Evolutionary conservation across 805 yeast genomes (phyloP).

Genomic region (Ogataea wickerhamii): DNA sequence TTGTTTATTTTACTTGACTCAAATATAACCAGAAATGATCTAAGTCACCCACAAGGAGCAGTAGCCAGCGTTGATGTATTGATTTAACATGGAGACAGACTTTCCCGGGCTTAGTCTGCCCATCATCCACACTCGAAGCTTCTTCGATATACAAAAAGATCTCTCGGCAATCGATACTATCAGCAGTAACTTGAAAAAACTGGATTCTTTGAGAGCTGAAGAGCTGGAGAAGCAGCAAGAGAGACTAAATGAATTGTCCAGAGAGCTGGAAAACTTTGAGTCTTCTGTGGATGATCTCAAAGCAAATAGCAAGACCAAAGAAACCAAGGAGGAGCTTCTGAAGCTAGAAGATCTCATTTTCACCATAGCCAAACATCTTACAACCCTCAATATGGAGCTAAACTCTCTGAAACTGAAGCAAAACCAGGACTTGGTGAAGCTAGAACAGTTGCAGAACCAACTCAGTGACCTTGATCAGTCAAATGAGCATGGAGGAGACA

Average conservation of each 20-base stretch:
- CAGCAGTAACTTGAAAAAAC: slow-evolving; percentile 15
- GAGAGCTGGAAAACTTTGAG: slow-evolving; percentile 18
- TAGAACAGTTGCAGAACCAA: slow-evolving; percentile 32
- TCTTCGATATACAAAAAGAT: slow-evolving; percentile 18
- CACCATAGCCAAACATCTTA: slow-evolving; percentile 48
- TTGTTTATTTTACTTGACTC: background rate
- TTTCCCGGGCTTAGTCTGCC: slow-evolving; percentile 21
- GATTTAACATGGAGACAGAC: slow-evolving; percentile 15
- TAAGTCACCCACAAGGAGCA: too few species aligned
- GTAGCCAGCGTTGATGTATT: too few species aligned
- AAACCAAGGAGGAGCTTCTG: slow-evolving; percentile 31
- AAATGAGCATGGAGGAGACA: slow-evolving; percentile 10
- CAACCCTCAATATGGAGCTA: slow-evolving; percentile 45
- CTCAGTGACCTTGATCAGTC: slow-evolving; percentile 18
- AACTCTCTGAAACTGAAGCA: slow-evolving; percentile 38
- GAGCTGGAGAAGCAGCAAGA: slow-evolving; percentile 13
- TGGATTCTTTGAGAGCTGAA: slow-evolving; percentile 13
- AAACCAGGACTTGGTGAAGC: slow-evolving; percentile 35
- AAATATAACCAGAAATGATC: too few species aligned
- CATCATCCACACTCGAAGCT: slow-evolving; percentile 17
- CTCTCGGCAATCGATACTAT: slow-evolving; percentile 18
- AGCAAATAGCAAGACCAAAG: slow-evolving; percentile 27
- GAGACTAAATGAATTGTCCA: slow-evolving; percentile 14
- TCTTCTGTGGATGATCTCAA: slow-evolving; percentile 25
- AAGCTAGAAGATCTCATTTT: slow-evolving; percentile 44